phyloP scores from a whole-genome alignment of 805 yeast species.

The Metschnikowia lochheadii region DNA sequence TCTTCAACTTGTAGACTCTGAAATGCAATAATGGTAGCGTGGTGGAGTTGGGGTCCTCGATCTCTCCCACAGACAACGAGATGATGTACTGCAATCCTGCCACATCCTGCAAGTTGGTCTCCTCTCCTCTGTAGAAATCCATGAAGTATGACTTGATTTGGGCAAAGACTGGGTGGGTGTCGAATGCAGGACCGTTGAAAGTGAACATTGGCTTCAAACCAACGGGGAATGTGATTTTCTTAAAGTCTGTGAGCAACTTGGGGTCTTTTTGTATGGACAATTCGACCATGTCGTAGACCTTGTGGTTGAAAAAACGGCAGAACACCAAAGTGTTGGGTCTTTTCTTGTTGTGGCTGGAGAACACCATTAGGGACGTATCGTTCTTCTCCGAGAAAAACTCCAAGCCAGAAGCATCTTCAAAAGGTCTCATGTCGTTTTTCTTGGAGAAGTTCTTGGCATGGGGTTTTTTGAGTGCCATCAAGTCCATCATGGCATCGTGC shows the following conservation, averaged over 20 bases:
- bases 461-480: slow-evolving; percentile 89
- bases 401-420: slow-evolving; percentile 79
- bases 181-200: slow-evolving; percentile 90
- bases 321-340: slow-evolving; percentile 89
- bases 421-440: slow-evolving; percentile 87
- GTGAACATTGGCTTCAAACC: slow-evolving; percentile 94
- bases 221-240: slow-evolving; percentile 70
- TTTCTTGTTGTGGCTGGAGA: slow-evolving; percentile 79
- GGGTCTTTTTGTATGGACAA: slow-evolving; percentile 60
- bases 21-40: slow-evolving; percentile 78
- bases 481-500: slow-evolving; percentile 86
- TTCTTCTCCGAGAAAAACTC: slow-evolving; percentile 96
- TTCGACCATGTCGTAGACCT: slow-evolving; percentile 92
- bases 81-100: slow-evolving; percentile 93
- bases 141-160: slow-evolving; percentile 85
- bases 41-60: slow-evolving; percentile 69
- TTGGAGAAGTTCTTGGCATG: slow-evolving; percentile 79
- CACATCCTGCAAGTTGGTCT: slow-evolving; percentile 78
- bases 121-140: slow-evolving; percentile 87
- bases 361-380: slow-evolving; percentile 79
- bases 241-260: slow-evolving; percentile 77
- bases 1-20: slow-evolving; percentile 84
- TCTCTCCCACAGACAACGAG: slow-evolving; percentile 69
- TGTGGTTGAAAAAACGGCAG: slow-evolving; percentile 83
- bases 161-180: slow-evolving; percentile 77